phyloP scores from a whole-genome alignment of 1,139 yeast genomes.

The Entelexis paramagnoliae region DNA sequence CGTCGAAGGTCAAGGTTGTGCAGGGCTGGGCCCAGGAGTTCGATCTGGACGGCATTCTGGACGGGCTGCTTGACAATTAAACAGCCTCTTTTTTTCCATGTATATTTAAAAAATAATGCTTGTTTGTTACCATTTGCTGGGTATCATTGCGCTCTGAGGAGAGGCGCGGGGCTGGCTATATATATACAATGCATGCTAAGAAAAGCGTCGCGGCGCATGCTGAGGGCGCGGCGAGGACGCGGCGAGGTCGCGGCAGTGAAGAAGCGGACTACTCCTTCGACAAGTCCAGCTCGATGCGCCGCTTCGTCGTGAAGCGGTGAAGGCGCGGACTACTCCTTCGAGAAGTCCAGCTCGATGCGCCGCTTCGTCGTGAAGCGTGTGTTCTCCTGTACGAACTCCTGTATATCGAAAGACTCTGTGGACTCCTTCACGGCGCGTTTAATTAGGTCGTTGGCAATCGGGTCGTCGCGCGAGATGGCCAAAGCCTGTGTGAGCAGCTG shows the following conservation, averaged over 20 bases:
- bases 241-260: too few species aligned
- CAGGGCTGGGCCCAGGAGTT: conserved; percentile 90
- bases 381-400: conserved; percentile 3
- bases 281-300: too few species aligned
- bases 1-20: conserved; percentile 61
- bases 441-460: conserved; percentile 72
- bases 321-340: neutral
- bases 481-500: conserved; percentile 72
- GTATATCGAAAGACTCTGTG: conserved; percentile 4
- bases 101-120: neutral
- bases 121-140: neutral
- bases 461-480: conserved; percentile 68
- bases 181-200: too few species aligned
- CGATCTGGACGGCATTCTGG: conserved; percentile 71
- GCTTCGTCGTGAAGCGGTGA: too few species aligned
- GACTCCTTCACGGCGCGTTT: conserved; percentile 46
- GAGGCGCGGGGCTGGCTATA: too few species aligned
- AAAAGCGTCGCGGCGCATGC: too few species aligned
- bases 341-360: conserved; percentile 9
- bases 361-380: neutral
- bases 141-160: too few species aligned
- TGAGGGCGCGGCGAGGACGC: too few species aligned
- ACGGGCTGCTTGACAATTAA: conserved; percentile 17
- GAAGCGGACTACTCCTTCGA: too few species aligned
- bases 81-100: neutral